A percentile compares a stretch with the other conserved stretches of the same genome.
phyloP scores from a whole-genome alignment of 169 alveolate species.

The Plasmodium chabaudi region DNA sequence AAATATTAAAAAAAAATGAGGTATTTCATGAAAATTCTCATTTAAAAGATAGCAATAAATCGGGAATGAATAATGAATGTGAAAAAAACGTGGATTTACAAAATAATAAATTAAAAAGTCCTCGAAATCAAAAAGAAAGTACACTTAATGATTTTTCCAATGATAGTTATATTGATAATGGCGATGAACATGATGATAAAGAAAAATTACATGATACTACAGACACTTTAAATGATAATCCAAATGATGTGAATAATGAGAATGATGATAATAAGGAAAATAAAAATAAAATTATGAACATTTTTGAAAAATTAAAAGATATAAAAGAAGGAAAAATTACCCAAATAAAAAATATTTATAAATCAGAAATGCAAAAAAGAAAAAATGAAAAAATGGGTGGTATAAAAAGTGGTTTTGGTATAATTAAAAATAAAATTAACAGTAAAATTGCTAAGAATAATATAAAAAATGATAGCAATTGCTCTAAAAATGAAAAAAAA shows the following conservation, averaged over 20 bases:
- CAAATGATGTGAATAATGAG: background rate
- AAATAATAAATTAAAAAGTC: no score
- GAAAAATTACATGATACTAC: background rate
- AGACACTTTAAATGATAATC: background rate
- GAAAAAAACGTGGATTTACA: no score
- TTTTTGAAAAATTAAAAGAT: conserved; percentile 52
- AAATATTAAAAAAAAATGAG: no score
- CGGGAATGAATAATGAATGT: no score
- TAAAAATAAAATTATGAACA: conserved; percentile 9
- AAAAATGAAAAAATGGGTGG: conserved; percentile 15
- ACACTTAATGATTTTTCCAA: conserved; percentile 6
- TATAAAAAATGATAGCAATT: background rate
- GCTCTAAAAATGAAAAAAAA: no score
- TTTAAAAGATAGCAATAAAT: no score
- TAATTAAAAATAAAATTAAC: conserved; percentile 29
- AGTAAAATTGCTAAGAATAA: conserved; percentile 6
- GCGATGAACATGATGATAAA: conserved; percentile 17
- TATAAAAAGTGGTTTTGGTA: conserved; percentile 34
- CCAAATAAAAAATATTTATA: conserved; percentile 64
- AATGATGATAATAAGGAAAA: conserved; percentile 7
- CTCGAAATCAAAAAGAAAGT: conserved; percentile 9
- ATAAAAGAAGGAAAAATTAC: conserved; percentile 62
- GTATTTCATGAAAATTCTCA: no score
- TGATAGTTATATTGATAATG: background rate
- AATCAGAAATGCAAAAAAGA: background rate